Percentiles rank a stretch among this genome's conserved stretches.
These are phyloP conservation scores for Emericellopsis atlantica DNA, from an alignment of 2,329 filamentous ascomycete genomes.

Conservation along the genomic window DNA sequence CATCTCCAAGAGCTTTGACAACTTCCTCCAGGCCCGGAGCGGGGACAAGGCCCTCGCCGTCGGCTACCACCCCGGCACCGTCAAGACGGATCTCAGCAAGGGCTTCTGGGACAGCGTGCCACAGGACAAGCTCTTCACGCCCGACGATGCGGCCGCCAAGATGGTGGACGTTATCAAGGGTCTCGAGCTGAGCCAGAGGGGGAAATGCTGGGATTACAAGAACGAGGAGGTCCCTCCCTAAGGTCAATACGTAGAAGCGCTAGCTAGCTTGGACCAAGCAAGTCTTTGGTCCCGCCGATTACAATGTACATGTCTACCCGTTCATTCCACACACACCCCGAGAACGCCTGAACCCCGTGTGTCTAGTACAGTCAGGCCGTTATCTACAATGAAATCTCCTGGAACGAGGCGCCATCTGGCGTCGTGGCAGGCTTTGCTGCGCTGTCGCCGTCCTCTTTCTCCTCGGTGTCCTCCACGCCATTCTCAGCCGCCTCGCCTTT, in stretches of 20 bases:
- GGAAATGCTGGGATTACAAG: conserved; percentile 58
- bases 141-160: conserved; percentile 52
- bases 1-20: conserved; percentile 58
- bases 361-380: no score
- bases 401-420: conserved; percentile 47
- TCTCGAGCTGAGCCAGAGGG: conserved; percentile 37
- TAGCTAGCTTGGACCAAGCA: not conserved
- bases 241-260: conserved; percentile 4
- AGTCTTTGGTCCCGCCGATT: not conserved
- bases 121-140: conserved; percentile 49
- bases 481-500: conserved; percentile 15
- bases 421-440: conserved; percentile 29
- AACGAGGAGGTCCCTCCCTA: conserved; percentile 49
- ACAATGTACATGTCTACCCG: not conserved
- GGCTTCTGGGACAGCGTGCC: conserved; percentile 58
- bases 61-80: conserved; percentile 68
- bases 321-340: no score
- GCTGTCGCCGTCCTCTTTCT: conserved; percentile 18
- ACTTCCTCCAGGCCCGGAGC: conserved; percentile 43
- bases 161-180: conserved; percentile 46
- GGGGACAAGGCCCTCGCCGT: conserved; percentile 54
- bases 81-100: conserved; percentile 59
- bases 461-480: conserved; percentile 11
- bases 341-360: no score
- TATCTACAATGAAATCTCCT: conserved; percentile 45